A percentile compares a stretch with the other conserved stretches of the same genome.
Evolutionary conservation across 2,329 filamentous ascomycete genomes (phyloP).

Genomic region (Fusarium anthophilum): DNA sequence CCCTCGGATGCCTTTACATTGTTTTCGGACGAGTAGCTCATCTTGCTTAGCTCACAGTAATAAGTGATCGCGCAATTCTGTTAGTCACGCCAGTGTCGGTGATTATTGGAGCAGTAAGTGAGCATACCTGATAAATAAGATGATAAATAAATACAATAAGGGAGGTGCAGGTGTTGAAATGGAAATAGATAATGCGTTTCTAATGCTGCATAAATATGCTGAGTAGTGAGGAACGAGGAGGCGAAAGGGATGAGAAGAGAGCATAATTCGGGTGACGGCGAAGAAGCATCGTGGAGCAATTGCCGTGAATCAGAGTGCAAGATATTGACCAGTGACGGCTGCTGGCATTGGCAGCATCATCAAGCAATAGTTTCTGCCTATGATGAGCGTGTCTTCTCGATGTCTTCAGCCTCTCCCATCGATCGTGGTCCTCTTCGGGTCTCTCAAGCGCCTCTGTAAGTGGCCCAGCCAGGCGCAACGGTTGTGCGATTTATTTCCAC

Average conservation of each 20-base stretch:
- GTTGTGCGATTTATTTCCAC: fast-evolving
- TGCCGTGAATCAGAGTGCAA: fast-evolving
- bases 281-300: not conserved
- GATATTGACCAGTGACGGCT: fast-evolving
- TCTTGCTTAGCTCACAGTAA: fast-evolving
- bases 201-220: not conserved
- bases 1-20: fast-evolving
- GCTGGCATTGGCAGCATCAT: not conserved
- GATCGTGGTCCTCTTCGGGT: not conserved
- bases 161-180: not conserved
- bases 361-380: too few species aligned
- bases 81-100: fast-evolving
- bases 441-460: too few species aligned
- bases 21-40: not conserved
- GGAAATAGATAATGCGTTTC: not conserved
- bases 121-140: not conserved
- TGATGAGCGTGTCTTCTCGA: too few species aligned
- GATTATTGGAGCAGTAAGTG: not conserved
- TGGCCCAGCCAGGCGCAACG: too few species aligned
- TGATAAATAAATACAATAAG: not conserved
- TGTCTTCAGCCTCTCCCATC: not conserved
- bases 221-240: not conserved
- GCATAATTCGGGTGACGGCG: fast-evolving
- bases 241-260: not conserved
- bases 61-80: not conserved